Conservation (phyloP, 331 rosid genomes). For the Telfairia occidentalis region DNA sequence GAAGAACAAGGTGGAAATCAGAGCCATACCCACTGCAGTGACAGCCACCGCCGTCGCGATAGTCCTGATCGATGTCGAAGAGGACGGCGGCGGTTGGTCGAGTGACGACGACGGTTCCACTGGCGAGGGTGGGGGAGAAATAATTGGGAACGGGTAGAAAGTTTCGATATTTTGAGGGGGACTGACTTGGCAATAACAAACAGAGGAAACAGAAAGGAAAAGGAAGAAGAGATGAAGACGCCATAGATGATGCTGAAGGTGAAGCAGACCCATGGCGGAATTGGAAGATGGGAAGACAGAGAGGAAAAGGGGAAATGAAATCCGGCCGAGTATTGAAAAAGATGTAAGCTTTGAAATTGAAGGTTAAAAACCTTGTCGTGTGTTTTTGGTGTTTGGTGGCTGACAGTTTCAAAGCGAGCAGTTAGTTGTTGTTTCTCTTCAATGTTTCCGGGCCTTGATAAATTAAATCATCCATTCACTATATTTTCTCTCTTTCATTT, state of each 20-base stretch:
- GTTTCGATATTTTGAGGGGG: slow-evolving; percentile 62
- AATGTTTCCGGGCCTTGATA: slow-evolving; percentile 11
- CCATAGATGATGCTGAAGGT: slow-evolving; percentile 19
- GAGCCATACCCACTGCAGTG: slow-evolving; percentile 52
- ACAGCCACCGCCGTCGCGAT: slow-evolving; percentile 47
- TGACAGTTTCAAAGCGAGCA: slow-evolving; percentile 44
- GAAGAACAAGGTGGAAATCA: slow-evolving; percentile 42
- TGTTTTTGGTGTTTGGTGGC: slow-evolving; percentile 28
- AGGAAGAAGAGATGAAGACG: slow-evolving; percentile 17
- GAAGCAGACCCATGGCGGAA: slow-evolving; percentile 32
- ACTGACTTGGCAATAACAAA: slow-evolving; percentile 23
- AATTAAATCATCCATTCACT: neutral
- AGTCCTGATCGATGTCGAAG: slow-evolving; percentile 28
- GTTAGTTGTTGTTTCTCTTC: slow-evolving; percentile 15
- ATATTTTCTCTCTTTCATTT: neutral
- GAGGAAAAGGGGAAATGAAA: neutral
- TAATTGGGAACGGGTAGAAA: slow-evolving; percentile 31
- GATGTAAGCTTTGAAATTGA: neutral
- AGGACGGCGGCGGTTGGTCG: slow-evolving; percentile 3
- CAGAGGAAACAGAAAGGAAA: slow-evolving; percentile 16
- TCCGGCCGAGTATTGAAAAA: neutral
- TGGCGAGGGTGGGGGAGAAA: slow-evolving; percentile 8
- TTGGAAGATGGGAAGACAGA: neutral
- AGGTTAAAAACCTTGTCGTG: slow-evolving; percentile 12
- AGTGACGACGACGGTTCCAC: neutral